Base-by-base conservation (phyloP, 441 rosid genomes). In the Melastoma candidum region DNA sequence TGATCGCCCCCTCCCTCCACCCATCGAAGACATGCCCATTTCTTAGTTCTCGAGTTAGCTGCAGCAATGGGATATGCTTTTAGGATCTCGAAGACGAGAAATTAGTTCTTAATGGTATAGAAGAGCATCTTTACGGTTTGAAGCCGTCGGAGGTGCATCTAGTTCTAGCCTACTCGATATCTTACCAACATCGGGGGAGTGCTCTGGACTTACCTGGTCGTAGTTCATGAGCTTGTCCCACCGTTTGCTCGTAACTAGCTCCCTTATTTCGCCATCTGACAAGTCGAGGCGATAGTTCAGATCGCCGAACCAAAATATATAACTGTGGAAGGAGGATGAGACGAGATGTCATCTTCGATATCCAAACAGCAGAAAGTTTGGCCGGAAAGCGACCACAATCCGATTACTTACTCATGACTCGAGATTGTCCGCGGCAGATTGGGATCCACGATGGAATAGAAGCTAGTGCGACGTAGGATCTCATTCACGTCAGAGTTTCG, bases 291-390 rank as follows among this genome's bases (percentile, higher is more conserved):
- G 85, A 67, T 94, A 94, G 65, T 94, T 94, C 70, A 94, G 76
- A 73, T 94, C 99, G 29, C 99, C 99, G 29, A 94, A 94, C 99
- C 96, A 94, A 69, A 87, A 94, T 67, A 82, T 70, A 66, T 85
- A 87, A 79, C 99, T 94, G 95, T 69, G 36, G 36, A 29, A 29
- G 3, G 36, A 29, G 36, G 7, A 7, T 29, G 5, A 29, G 7
- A 3, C 36, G 36, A 29, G 36, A 29, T 29, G 36, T 29, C 36
- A 29, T 29, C 3, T 29, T 29, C 36, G 36, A 3, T 29, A 29
- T 7, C 22, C 2, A 9, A 7, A 36, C 41, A 13, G 55, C 45
- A 32, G 43, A 43, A 52, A 36, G 45, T 26, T 52, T 13, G 11
- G 29, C 24, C 13, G n/a, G 32, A 8, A 13, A 52, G 13, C 9